These are phyloP conservation scores for Pterulicium gracile DNA, from an alignment of 1,284 basidiomycete genomes.

Conservation along the genomic window DNA sequence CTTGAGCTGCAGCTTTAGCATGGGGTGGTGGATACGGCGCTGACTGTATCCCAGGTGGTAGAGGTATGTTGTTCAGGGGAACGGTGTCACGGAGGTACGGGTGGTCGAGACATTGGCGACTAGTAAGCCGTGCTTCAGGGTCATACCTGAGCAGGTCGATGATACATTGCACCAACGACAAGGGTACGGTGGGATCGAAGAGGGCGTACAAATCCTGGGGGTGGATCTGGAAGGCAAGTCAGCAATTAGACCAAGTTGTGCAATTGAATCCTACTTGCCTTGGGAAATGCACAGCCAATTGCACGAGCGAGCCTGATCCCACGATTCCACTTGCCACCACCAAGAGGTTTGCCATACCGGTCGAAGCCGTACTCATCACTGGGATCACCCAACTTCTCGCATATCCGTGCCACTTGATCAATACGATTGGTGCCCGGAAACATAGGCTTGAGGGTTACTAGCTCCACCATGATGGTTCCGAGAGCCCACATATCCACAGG, in stretches of 20 bases:
- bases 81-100: slow-evolving; percentile 72
- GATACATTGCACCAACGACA: slow-evolving; percentile 85
- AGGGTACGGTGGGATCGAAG: slow-evolving; percentile 74
- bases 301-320: slow-evolving; percentile 82
- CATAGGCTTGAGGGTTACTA: slow-evolving; percentile 89
- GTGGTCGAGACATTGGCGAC: slow-evolving; percentile 80
- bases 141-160: slow-evolving; percentile 89
- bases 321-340: slow-evolving; percentile 82
- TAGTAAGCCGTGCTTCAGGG: slow-evolving; percentile 77
- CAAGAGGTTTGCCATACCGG: slow-evolving; percentile 54
- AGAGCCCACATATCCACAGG: slow-evolving; percentile 99
- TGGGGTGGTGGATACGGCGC: slow-evolving; percentile 14
- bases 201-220: slow-evolving; percentile 71
- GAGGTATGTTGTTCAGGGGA: slow-evolving; percentile 59
- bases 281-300: slow-evolving; percentile 86
- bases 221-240: slow-evolving; percentile 37
- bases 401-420: slow-evolving; percentile 89
- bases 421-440: slow-evolving; percentile 97
- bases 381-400: slow-evolving; percentile 90
- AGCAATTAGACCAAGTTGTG: slow-evolving; percentile 8
- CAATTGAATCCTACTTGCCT: no score
- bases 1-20: slow-evolving; percentile 14
- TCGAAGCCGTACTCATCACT: slow-evolving; percentile 76
- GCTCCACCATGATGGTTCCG: slow-evolving; percentile 95
- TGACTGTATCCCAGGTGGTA: slow-evolving; percentile 38